Base-by-base conservation (phyloP, 1,284 basidiomycete species). In the Cronartium quercuum region DNA sequence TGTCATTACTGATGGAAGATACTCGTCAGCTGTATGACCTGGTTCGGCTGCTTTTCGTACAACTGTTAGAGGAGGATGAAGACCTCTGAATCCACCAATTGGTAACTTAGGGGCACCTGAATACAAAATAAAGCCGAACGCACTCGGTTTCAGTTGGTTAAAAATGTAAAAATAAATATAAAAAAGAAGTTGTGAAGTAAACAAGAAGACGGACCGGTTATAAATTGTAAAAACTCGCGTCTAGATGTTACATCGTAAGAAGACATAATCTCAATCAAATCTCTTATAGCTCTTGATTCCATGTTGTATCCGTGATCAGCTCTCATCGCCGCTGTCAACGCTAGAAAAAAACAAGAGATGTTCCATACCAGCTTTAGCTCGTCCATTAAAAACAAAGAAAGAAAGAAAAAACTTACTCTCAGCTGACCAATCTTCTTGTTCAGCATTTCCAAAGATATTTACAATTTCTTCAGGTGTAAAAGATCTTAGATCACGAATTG, bases 281-380 rank as follows among this genome's bases (percentile, higher is more conserved):
- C 89, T 60, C 89, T 88, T 78, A 98, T 94, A 0, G 93, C 88
- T 38, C 88, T 87, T 81, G 92, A 95, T 81, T 98, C 95, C 24
- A 91, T 88, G 78, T 94, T 94, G 85, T 95, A 98, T 10, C 96
- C 96, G 82, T 99, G 96, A 80, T 99, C 96, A 10, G 96, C 95
- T 83, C 98, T 98, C 83, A 98, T 83, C 5, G 90, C 88, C 80
- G 94, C 91, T 69, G 87, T 88, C 60, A 98, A 85, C n/a, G 93
- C 94, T 91, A 78, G 38, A 24, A 66, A 4, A 2, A 37, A 66
- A 47, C 42, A 41, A 35, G 62, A 15, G n/a, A 29, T n/a, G n/a
- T n/a, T n/a, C n/a, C n/a, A n/a, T n/a, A n/a, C n/a, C n/a, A n/a
- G n/a, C n/a, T n/a, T n/a, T n/a, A n/a, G n/a, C n/a, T n/a, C n/a